Evolutionary conservation across 2,329 filamentous ascomycete genomes (phyloP).

Genomic region (Gaeumannomyces tritici): DNA sequence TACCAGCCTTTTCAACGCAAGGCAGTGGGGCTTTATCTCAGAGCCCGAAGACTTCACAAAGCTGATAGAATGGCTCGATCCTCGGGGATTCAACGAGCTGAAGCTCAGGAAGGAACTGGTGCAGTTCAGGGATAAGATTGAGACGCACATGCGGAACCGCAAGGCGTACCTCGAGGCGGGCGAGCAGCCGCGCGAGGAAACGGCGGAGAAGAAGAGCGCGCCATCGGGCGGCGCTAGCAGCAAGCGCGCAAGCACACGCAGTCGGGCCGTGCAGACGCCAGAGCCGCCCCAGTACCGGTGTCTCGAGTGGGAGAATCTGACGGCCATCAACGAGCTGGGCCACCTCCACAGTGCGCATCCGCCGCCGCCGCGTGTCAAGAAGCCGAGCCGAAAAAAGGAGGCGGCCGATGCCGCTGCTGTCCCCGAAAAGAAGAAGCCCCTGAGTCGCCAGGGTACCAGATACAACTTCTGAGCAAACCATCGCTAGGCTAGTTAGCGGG

Average conservation of each 20-base stretch:
- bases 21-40: constrained; percentile 87
- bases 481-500: neutral
- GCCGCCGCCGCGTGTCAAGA: constrained; percentile 36
- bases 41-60: constrained; percentile 68
- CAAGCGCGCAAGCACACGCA: constrained; percentile 38
- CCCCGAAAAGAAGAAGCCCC: constrained; percentile 12
- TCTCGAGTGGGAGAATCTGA: constrained; percentile 45
- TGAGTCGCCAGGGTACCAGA: constrained; percentile 11
- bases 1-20: constrained; percentile 66
- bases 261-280: constrained; percentile 25
- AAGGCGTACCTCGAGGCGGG: constrained; percentile 54
- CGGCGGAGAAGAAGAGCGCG: constrained; percentile 2
- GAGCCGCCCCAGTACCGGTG: constrained; percentile 35
- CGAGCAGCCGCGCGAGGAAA: constrained; percentile 20
- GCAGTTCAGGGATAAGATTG: constrained; percentile 65
- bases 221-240: constrained; percentile 4
- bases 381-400: constrained; percentile 41
- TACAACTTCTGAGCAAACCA: constrained; percentile 5
- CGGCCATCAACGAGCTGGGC: constrained; percentile 45
- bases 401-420: constrained; percentile 10
- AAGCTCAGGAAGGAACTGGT: constrained; percentile 82
- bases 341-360: constrained; percentile 48
- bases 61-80: constrained; percentile 81
- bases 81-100: constrained; percentile 74
- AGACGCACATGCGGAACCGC: constrained; percentile 71